A percentile compares a stretch with the other conserved stretches of the same genome.
These are phyloP conservation scores for Centrapalus pauciflorus DNA, from an alignment of 129 eudicot species.

Conservation along the genomic window DNA sequence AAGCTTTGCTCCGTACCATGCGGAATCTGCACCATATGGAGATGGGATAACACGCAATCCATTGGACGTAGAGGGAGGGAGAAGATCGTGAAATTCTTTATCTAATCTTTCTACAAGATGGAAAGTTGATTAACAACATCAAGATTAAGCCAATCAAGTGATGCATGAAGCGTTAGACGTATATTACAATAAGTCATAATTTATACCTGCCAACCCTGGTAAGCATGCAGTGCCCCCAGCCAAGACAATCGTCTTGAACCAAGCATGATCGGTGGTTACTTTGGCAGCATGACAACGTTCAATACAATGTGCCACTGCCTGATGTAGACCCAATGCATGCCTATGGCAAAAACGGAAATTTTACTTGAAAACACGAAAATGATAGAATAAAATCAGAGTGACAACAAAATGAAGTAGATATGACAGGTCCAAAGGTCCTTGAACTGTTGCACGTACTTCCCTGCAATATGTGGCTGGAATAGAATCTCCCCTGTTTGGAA, in stretches of 20 bases:
- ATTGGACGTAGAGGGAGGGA: slow-evolving; percentile 38
- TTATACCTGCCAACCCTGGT: slow-evolving; percentile 83
- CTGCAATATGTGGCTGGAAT: slow-evolving; percentile 66
- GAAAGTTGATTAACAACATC: neutral
- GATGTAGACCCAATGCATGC: slow-evolving; percentile 88
- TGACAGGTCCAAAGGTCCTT: slow-evolving; percentile 15
- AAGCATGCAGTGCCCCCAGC: slow-evolving; percentile 92
- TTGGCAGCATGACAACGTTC: slow-evolving; percentile 90
- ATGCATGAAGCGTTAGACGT: neutral
- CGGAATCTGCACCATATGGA: slow-evolving; percentile 79
- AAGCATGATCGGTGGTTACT: slow-evolving; percentile 53
- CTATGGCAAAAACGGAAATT: slow-evolving; percentile 49
- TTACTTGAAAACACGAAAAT: too few species aligned
- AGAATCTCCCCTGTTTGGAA: slow-evolving; percentile 71
- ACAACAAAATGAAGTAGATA: too few species aligned
- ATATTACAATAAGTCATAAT: neutral
- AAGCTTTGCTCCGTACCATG: slow-evolving; percentile 87
- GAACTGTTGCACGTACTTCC: slow-evolving; percentile 57
- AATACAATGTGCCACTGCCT: slow-evolving; percentile 88
- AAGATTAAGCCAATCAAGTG: neutral
- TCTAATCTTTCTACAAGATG: slow-evolving; percentile 69
- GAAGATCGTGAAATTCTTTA: slow-evolving; percentile 55
- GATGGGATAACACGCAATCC: slow-evolving; percentile 75
- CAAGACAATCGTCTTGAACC: slow-evolving; percentile 87
- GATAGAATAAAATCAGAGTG: too few species aligned